Base-by-base conservation (phyloP, 2,329 filamentous ascomycete genomes). In the Xylogone sp. region DNA sequence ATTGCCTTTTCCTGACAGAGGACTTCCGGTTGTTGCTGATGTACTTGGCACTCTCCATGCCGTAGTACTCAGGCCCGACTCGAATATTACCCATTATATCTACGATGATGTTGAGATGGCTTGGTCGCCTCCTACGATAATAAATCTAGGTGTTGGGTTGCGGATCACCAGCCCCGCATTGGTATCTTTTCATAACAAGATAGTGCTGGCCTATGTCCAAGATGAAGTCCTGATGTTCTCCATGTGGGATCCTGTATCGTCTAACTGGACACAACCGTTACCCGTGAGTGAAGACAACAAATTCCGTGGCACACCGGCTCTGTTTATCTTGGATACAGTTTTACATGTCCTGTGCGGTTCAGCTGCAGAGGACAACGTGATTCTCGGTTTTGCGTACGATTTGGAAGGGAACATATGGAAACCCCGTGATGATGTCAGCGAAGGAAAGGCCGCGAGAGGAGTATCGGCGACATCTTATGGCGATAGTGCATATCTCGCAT, bases 381-480 rank as follows among this genome's bases (percentile, higher is more conserved):
- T 68, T 45, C 21, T 66, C 6, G 64, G 64, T 16, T 69, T 62
- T 56, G 52, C 57, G 3, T 69, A 65, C 53, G 62, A 65, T 45
- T 59, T 64, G 50, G 49, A 59, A 29, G 58, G 51, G 18, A 59
- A 61, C 49, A 54, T 59, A 7, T 69, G 66, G 67, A 50, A 62
- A 21, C 59, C 59, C 29, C 61, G 61, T 20, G 61, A 64, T 46
- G 66, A 69, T 56, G 62, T 68, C 10, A 65, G 61, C 19, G 65
- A 68, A 57, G 67, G 67, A 22, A 58, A 58, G 39, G 63, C 66
- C 0, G 65, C 64, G 10, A 55, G 55, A 12, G 65, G 66, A 43
- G 65, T 67, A n/a, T 66, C 64, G 19, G 67, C 66, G 2, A 65
- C 66, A 9, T 67, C 64, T 4, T 69, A 62, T 57, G 66, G 65